Base-by-base conservation (phyloP, 148 eudicot genomes). In the Pouteria glomerata region DNA sequence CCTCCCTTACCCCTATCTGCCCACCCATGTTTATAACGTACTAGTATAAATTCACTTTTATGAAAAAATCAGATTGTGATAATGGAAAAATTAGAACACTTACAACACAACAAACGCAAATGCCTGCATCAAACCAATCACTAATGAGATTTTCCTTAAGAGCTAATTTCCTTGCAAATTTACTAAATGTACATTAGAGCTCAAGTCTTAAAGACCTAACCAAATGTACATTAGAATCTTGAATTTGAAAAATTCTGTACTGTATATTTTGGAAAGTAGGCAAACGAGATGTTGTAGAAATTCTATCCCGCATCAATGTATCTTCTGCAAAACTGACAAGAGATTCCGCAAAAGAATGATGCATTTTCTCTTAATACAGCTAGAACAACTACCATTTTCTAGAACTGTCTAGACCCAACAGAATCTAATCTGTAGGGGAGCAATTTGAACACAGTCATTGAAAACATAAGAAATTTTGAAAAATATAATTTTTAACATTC, bases 51-150 rank as follows among this genome's bases (percentile, higher is more conserved):
- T 37, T 47, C 53, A 65, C 2, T 19, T 52, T 12, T 5, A 12
- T 2, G 35, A 55, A 39, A 27, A 41, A 16, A 51, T 0, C 4
- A 19, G 24, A 41, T 57, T 14, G 31, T 8, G 35, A 39, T 2
- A 30, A 70, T 11, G 39, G 62, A 41, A 39, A 15, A 29, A 13
- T 41, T 21, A 55, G n/a, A 69, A 27, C 29, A 85, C 99, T 85
- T 84, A 95, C 99, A 95, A 64, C 58, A 95, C 99, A 19, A 97
- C 97, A 74, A 95, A 94, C 68, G n/a, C n/a, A n/a, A n/a, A n/a
- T n/a, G 99, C 99, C 81, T 95, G 99, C 99, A 95, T 95, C 84
- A 95, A 76, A 69, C 99, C 99, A 74, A 95, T 91, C 65, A 95
- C 99, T 0, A 90, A 81, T 27, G 99, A 97, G 69, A 95, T 89